Percentiles rank a stretch among this genome's conserved stretches.
Evolutionary conservation across 164 flowering plant genomes (phyloP).

Genomic region (Euptelea pleiosperma): DNA sequence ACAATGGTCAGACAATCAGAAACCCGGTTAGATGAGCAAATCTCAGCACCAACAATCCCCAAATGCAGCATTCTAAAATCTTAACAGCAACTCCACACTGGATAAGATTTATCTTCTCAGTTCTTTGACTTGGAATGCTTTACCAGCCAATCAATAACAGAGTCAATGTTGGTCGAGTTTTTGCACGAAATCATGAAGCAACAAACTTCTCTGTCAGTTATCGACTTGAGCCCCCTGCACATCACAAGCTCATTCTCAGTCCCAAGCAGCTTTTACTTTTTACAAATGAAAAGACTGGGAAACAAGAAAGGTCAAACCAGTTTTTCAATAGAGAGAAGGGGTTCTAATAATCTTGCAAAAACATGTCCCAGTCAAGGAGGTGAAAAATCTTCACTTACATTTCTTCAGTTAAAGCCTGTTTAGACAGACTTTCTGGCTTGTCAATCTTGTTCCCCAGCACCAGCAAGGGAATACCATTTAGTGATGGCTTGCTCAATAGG

Average conservation of each 20-base stretch:
- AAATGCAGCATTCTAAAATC: neutral
- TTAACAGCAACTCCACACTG: conserved; percentile 1
- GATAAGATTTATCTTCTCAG: conserved; percentile 14
- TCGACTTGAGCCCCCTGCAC: conserved; percentile 47
- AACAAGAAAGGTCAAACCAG: neutral
- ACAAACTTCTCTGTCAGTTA: conserved; percentile 49
- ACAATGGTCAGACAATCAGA: conserved; percentile 14
- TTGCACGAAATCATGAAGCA: conserved; percentile 64
- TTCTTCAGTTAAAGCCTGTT: conserved; percentile 57
- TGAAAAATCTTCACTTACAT: conserved; percentile 42
- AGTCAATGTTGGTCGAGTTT: conserved; percentile 55
- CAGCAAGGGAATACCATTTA: conserved; percentile 70
- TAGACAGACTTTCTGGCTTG: conserved; percentile 61
- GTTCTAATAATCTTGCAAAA: neutral
- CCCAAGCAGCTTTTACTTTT: neutral
- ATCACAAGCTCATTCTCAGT: neutral
- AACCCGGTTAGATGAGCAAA: conserved; percentile 8
- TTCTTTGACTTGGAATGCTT: conserved; percentile 61
- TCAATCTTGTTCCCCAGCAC: conserved; percentile 85
- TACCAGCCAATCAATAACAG: conserved; percentile 54
- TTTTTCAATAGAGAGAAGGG: neutral
- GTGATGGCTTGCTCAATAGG: conserved; percentile 65
- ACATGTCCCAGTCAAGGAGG: neutral
- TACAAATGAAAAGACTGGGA: neutral
- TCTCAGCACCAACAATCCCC: conserved; percentile 11